A percentile compares a stretch with the other conserved stretches of the same genome.
phyloP scores from a whole-genome alignment of 352 stramenopile genomes.

The Pythium angustatum region DNA sequence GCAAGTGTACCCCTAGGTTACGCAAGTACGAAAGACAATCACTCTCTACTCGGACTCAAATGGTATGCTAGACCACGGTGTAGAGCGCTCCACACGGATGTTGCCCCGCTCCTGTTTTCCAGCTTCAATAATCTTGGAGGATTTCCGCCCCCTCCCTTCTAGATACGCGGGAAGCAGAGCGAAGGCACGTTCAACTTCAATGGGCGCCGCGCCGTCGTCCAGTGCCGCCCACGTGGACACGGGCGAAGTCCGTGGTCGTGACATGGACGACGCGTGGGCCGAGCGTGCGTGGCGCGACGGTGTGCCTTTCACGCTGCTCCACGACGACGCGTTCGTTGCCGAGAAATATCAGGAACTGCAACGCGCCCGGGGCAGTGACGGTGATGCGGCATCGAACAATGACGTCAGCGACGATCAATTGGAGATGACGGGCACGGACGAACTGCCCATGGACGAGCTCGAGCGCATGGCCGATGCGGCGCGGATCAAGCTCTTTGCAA shows the following conservation, averaged over 20 bases:
- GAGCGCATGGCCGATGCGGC: constrained; percentile 56
- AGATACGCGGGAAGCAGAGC: not conserved
- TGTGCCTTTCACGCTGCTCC: constrained; percentile 66
- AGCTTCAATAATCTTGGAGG: not conserved
- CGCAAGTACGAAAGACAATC: not conserved
- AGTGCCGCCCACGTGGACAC: no score
- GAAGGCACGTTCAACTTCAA: not conserved
- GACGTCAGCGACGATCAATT: constrained; percentile 28
- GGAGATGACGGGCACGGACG: constrained; percentile 51
- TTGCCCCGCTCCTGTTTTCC: not conserved
- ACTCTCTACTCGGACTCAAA: not conserved
- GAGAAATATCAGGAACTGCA: constrained; percentile 62
- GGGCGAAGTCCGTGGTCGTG: no score
- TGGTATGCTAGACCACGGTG: not conserved
- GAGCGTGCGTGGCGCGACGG: constrained; percentile 34
- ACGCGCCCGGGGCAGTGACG: constrained; percentile 13
- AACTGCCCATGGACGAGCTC: constrained; percentile 58
- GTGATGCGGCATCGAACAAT: not conserved
- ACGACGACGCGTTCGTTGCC: constrained; percentile 65
- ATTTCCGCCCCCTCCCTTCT: not conserved
- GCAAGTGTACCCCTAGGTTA: not conserved
- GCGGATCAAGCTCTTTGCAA: constrained; percentile 55
- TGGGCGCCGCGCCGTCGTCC: constrained; percentile 13
- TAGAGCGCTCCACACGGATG: not conserved
- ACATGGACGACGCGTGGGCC: constrained; percentile 14